Base-by-base conservation (phyloP, 495 filamentous ascomycete species). In the Hypoxylon fuscum region DNA sequence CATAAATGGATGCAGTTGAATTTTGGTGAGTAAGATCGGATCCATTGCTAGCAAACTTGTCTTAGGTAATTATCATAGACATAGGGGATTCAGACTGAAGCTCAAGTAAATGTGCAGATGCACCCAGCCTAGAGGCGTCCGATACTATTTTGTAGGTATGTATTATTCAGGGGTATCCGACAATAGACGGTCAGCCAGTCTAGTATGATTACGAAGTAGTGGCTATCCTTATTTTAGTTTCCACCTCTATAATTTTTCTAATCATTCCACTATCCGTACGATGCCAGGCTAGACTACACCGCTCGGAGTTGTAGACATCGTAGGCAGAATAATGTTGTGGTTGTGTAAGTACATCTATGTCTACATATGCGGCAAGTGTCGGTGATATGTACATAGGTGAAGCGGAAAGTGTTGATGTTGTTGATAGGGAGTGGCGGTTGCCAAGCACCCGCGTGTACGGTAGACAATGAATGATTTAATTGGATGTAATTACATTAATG, bases 391-490 rank as follows among this genome's bases (percentile, higher is more conserved):
- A n/a, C n/a, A n/a, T n/a, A n/a, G n/a, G 34, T 14, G n/a, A 14
- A 37, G 11, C n/a, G n/a, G n/a, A n/a, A 21, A 9, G 12, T 46
- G 43, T 45, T 22, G 12, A 40, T 37, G 35, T 18, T 23, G 42
- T 18, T 23, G 42, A 35, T 29, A 21, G 18, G 37, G 15, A 31
- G 23, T 42, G 21, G 35, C 15, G 60, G 55, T 65, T 55, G 62
- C 62, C 62, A 65, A 65, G 55, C 29, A 37, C 37, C 38, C 29
- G n/a, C 29, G 20, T 40, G 15, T 27, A 45, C 11, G 55, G 62
- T 65, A 32, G 12, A 38, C 7, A 15, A 20, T 40, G 37, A 7
- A 40, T 17, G 3, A 40, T 40, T 14, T 40, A 40, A 40, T 40
- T 27, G 25, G 25, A 8, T 27, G 18, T 46, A 40, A 60, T 53